phyloP scores from a whole-genome alignment of 164 flowering plant species.

The Magnolia sinica region DNA sequence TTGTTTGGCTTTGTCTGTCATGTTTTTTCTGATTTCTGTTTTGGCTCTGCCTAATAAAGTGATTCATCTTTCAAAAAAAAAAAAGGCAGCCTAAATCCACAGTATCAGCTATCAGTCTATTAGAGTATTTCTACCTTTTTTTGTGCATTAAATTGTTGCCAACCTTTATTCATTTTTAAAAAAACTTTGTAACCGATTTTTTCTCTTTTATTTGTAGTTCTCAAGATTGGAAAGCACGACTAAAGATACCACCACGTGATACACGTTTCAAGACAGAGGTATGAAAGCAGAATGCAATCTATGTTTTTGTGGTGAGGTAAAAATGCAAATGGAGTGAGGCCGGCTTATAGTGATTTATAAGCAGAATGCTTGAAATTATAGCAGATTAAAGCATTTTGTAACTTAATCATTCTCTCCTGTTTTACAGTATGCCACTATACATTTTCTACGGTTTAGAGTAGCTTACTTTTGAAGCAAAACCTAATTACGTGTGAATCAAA shows the following conservation, averaged over 20 bases:
- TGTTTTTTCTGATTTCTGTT: background rate
- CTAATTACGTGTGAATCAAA: background rate
- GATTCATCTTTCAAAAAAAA: too few relatives aligned
- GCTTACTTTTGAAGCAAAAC: background rate
- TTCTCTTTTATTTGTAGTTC: constrained; percentile 41
- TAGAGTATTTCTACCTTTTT: background rate
- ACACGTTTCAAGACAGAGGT: constrained; percentile 93
- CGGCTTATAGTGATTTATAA: background rate
- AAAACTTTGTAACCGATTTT: background rate
- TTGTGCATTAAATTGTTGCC: background rate
- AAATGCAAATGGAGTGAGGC: background rate
- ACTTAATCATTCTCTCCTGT: background rate
- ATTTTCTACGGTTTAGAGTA: background rate
- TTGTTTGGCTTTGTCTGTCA: too few relatives aligned
- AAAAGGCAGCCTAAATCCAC: too few relatives aligned
- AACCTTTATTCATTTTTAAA: background rate
- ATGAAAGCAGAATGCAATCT: constrained; percentile 3
- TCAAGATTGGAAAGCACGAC: constrained; percentile 86
- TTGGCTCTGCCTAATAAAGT: too few relatives aligned
- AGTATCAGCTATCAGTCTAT: too few relatives aligned
- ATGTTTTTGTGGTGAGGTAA: background rate
- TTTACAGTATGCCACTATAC: background rate
- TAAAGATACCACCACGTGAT: constrained; percentile 78
- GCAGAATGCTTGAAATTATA: background rate
- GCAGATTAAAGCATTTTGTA: background rate